Evolutionary conservation across 352 stramenopile species (phyloP), one percentile per base, ranked within the genome.

Genomic region (Globisporangium carolinianum): DNA sequence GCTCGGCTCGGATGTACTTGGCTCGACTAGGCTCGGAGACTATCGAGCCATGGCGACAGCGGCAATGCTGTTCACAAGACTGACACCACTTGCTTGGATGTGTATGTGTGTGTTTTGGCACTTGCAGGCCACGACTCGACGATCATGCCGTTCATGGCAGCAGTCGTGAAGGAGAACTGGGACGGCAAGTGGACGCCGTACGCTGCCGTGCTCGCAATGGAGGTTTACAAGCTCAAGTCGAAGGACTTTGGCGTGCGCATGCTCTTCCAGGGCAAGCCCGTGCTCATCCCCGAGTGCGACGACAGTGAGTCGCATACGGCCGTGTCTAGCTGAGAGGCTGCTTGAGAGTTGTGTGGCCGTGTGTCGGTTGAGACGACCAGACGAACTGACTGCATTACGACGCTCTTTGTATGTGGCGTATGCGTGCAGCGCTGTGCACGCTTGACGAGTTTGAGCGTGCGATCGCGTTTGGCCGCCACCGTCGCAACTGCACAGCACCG

Each of bases 121-220:
- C 6, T 42, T 36, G 2, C 57, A 84, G 75, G 68, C 10, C 85
- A 94, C 48, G 85, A 94, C 67, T 92, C 83, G 64, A 94, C 85
- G 4, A 76, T 94, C 62, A 94, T 94, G 83, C 85, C 85, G 14
- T 81, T 94, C 48, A 60, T 94, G 37, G 81, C 85, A 36, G 75
- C 78, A 10, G 69, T 87, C 37, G 69, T 83, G 47, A 83, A 80
- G 41, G 59, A 86, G 12, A 85, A 90, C 32, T 94, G 85, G 85
- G 75, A 91, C 49, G 76, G 80, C 59, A 86, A 73, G 37, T 94
- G 85, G 85, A 93, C 85, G 38, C 83, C 85, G 32, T 94, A 94
- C 63, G 85, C 85, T 11, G 81, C 78, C 17, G 73, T 90, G 71
- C 66, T 94, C 46, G 60, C 71, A 32, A 73, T 91, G 35, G 85